Conservation (phyloP, 2,329 filamentous ascomycete genomes). For the Colletotrichum sp. region DNA sequence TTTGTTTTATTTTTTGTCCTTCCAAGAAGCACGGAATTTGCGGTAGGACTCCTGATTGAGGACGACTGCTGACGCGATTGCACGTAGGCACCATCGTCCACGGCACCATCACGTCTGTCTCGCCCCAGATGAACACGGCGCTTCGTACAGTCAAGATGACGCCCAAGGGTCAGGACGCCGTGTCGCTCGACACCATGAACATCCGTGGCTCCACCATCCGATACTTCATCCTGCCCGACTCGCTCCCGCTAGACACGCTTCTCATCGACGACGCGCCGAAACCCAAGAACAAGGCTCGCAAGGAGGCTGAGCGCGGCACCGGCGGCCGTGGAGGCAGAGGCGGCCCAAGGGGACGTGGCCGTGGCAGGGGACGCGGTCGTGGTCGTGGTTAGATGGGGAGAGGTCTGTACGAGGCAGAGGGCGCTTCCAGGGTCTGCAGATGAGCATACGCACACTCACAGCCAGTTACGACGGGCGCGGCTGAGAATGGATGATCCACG, state of each 20-base stretch:
- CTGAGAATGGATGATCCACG: background rate
- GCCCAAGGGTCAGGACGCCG: slow-evolving; percentile 81
- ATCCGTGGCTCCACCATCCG: slow-evolving; percentile 95
- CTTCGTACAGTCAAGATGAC: slow-evolving; percentile 98
- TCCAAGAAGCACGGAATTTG: background rate
- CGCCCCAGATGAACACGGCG: slow-evolving; percentile 98
- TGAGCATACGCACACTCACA: background rate
- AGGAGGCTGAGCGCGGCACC: slow-evolving; percentile 75
- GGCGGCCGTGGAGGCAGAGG: slow-evolving; percentile 56
- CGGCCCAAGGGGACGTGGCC: slow-evolving; percentile 57
- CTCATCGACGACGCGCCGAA: slow-evolving; percentile 97
- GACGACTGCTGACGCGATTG: background rate
- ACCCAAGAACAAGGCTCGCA: slow-evolving; percentile 99
- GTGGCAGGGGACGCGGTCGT: slow-evolving; percentile 50
- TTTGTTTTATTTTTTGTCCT: background rate
- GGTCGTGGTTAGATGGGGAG: slow-evolving; percentile 35
- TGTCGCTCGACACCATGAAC: slow-evolving; percentile 93
- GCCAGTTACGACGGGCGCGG: background rate
- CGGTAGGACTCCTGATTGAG: background rate
- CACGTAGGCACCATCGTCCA: slow-evolving; percentile 86
- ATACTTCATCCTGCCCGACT: slow-evolving; percentile 96
- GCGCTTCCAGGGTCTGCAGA: background rate
- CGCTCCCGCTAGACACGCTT: slow-evolving; percentile 90
- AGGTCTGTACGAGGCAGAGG: background rate
- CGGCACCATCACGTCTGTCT: slow-evolving; percentile 95